These are phyloP conservation scores for Pyrenula aspistea DNA, from an alignment of 495 filamentous ascomycete species.

Conservation along the genomic window DNA sequence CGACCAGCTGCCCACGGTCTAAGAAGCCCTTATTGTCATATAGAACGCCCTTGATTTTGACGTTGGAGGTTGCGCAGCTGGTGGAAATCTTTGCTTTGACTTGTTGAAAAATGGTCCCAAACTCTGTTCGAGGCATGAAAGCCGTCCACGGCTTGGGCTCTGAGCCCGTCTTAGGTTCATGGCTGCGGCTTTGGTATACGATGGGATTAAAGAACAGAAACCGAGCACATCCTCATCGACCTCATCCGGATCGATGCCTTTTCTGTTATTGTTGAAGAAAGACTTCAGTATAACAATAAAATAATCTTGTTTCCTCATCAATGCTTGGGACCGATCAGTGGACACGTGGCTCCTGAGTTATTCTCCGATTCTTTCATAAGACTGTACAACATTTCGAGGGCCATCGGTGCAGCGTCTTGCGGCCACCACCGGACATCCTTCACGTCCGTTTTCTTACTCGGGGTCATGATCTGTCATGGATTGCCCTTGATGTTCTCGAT, in stretches of 20 bases:
- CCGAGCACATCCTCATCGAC: constrained; percentile 10
- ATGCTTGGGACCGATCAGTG: background rate
- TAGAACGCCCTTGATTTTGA: too few relatives aligned
- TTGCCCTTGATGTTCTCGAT: constrained; percentile 5
- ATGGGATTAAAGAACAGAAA: constrained; percentile 9
- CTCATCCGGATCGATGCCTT: constrained; percentile 3
- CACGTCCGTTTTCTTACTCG: background rate
- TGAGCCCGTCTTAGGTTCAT: too few relatives aligned
- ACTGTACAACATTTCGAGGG: constrained; percentile 7
- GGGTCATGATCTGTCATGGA: constrained; percentile 3
- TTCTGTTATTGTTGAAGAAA: background rate
- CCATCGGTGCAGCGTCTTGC: constrained; percentile 10
- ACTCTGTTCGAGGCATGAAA: constrained; percentile 15
- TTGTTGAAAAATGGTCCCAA: constrained; percentile 6
- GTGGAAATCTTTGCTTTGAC: constrained; percentile 4
- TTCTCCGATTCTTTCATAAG: background rate
- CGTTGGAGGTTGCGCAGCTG: too few relatives aligned
- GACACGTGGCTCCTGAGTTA: too few relatives aligned
- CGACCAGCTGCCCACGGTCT: too few relatives aligned
- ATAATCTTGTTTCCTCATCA: background rate
- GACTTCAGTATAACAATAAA: background rate
- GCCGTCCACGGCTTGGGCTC: constrained; percentile 3
- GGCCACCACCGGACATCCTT: constrained; percentile 1
- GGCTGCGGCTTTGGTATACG: constrained; percentile 9
- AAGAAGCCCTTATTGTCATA: too few relatives aligned